phyloP scores from a whole-genome alignment of 176 grass and related monocot genomes.

The Metroxylon sagu region DNA sequence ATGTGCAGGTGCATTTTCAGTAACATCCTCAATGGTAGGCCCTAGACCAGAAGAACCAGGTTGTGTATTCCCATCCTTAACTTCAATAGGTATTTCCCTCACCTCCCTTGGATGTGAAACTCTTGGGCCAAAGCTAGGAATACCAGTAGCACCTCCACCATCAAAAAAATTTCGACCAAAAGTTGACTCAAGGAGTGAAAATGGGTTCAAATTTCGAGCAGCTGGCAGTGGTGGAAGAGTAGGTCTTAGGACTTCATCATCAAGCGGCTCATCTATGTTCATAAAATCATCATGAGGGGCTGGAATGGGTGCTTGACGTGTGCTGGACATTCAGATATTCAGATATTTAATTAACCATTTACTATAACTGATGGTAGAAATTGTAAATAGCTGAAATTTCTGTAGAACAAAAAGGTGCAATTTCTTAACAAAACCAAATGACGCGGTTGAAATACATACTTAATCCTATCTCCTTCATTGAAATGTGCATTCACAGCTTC shows the following conservation, averaged over 20 bases:
- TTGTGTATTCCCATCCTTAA: slow-evolving; percentile 49
- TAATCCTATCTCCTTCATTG: slow-evolving; percentile 56
- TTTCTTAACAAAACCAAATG: too few relatives aligned
- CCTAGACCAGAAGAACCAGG: slow-evolving; percentile 41
- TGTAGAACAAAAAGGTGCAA: too few relatives aligned
- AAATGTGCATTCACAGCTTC: slow-evolving; percentile 88
- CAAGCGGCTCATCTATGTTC: slow-evolving; percentile 53
- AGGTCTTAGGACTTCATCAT: slow-evolving; percentile 18
- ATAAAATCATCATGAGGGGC: slow-evolving; percentile 39
- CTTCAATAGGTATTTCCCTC: slow-evolving; percentile 75
- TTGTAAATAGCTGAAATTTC: not conserved
- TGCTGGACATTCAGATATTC: slow-evolving; percentile 42
- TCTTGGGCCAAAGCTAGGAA: slow-evolving; percentile 35
- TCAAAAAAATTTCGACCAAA: slow-evolving; percentile 11
- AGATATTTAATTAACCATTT: not conserved
- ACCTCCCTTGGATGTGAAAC: slow-evolving; percentile 79
- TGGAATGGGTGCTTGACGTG: slow-evolving; percentile 28
- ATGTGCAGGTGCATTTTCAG: slow-evolving; percentile 47
- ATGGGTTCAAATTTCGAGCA: slow-evolving; percentile 28
- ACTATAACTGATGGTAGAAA: not conserved
- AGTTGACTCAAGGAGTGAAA: slow-evolving; percentile 39
- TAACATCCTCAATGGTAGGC: slow-evolving; percentile 72
- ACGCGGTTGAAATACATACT: slow-evolving; percentile 20
- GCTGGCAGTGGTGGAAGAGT: slow-evolving; percentile 11
- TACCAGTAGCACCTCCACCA: slow-evolving; percentile 18